Evolutionary conservation across 345 rosid species (phyloP), one percentile per base, ranked within the genome.

Genomic region (Angophora floribunda): DNA sequence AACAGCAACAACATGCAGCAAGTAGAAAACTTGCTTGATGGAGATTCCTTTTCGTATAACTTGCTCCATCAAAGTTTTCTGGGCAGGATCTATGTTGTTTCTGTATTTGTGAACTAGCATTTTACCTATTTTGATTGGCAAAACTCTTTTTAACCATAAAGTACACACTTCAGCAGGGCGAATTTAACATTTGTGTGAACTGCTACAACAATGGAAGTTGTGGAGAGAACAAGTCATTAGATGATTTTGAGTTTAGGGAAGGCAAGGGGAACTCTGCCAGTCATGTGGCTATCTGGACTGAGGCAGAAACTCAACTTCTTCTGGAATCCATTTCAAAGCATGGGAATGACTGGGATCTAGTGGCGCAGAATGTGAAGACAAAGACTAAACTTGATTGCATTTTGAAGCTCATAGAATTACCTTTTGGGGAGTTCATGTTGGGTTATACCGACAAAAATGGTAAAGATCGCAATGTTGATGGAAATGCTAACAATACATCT

Each of bases 261-360:
- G 44, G 87, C 86, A 53, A 36, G 57, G 91, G 79, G 47, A 88
- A 52, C 59, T 67, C n/a, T 51, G 57, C 30, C 63, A 80, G 90
- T 57, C 52, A 86, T 91, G 92, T 89, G 88, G 90, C 94, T 91
- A 91, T 86, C 44, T 98, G 99, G 99, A 97, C 96, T 7, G 99
- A 98, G 90, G 95, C 93, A 52, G 99, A 98, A 94, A 94, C 91
- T 87, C 91, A 96, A 70, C 94, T 93, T 89, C 95, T 98, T 85
- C 92, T 98, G 59, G 99, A 98, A 87, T 94, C 99, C 88, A 93
- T 94, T 51, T 88, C 93, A 89, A 97, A 90, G 92, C 96, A 96
- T 88, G 98, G 98, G 57, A 95, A 97, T 87, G 94, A 98, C 86
- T 98, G 99, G 99, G 99, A 97, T 85, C 96, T 97, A 88, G 96